These are phyloP conservation scores for Scopulariopsis brevicaulis DNA, from an alignment of 2,329 filamentous ascomycete genomes.

Conservation along the genomic window DNA sequence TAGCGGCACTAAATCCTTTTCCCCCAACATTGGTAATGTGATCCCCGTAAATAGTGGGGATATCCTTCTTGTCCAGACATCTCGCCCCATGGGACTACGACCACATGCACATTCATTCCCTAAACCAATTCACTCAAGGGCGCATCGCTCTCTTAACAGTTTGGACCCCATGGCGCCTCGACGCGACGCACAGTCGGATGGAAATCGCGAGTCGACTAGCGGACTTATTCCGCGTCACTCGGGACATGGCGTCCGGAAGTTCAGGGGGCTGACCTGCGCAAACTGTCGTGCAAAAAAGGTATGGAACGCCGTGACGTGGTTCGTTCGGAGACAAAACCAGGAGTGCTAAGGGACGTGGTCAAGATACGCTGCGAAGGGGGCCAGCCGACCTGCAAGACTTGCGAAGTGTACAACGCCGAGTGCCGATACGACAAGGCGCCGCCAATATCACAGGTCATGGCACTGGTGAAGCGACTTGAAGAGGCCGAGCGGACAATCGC, in stretches of 20 bases:
- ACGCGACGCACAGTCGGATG: too few relatives aligned
- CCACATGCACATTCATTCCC: too few relatives aligned
- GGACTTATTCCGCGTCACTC: neutral
- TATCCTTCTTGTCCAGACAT: too few relatives aligned
- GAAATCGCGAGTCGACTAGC: too few relatives aligned
- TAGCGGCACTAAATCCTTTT: too few relatives aligned
- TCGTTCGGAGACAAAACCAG: too few relatives aligned
- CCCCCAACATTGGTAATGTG: too few relatives aligned
- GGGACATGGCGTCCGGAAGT: neutral
- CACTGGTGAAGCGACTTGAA: slow-evolving; percentile 15
- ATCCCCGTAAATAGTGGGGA: too few relatives aligned
- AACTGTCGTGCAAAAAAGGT: slow-evolving; percentile 13
- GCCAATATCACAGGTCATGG: slow-evolving; percentile 18
- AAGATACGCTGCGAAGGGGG: slow-evolving; percentile 15
- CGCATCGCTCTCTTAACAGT: too few relatives aligned
- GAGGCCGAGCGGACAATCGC: slow-evolving; percentile 12
- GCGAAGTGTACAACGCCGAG: slow-evolving; percentile 16
- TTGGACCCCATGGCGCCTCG: too few relatives aligned
- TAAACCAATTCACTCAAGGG: too few relatives aligned
- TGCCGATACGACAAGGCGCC: slow-evolving; percentile 19
- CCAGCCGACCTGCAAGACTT: slow-evolving; percentile 18
- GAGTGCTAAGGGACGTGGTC: neutral
- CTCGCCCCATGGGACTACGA: too few relatives aligned
- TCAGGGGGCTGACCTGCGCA: slow-evolving; percentile 11
- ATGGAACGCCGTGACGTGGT: neutral